Base-by-base conservation (phyloP, 345 rosid species). In the Tarenaya hassleriana region DNA sequence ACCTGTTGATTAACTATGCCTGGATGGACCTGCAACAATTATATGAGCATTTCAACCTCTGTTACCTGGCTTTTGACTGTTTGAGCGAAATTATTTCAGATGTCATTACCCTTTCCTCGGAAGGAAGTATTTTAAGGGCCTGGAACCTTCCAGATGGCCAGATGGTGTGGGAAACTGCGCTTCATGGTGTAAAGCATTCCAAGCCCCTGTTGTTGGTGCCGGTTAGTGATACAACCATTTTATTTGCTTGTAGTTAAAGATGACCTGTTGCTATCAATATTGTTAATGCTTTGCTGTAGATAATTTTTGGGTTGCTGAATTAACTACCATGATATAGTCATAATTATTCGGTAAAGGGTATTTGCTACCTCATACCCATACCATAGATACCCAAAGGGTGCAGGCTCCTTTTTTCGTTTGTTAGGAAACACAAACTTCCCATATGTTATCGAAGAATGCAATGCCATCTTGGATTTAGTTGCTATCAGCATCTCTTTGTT, bases 71-170 rank as follows among this genome's bases (percentile, higher is more conserved):
- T 40, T 24, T 24, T n/a, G n/a, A 24, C 29, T 24, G 29, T 47
- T n/a, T n/a, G n/a, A n/a, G n/a, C n/a, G 45, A 59, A 20, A 39
- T 32, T 7, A 24, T 66, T 69, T 48, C 82, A 92, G 97, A 88
- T 73, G 86, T 83, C 34, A 70, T 92, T 33, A 84, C 88, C 44
- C 86, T 88, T 66, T 88, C 95, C 39, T 81, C 91, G 0, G 70
- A 69, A 17, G 98, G 98, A 58, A 85, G 85, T 72, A 69, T 52
- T 55, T 38, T 92, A 56, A 72, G 98, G 75, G 95, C 97, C 6
- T 92, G 98, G 97, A 92, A 88, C 73, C 98, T 92, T 64, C 96
- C 97, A 46, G 97, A 92, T 74, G 96, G 98, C 42, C 98, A 88
- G 66, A 81, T 92, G 95, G 95, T 81, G 50, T 88, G 98, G 98